Percentiles rank a stretch among this genome's conserved stretches.
These are phyloP conservation scores for Sphaerulina vaccinii DNA, from an alignment of 2,329 filamentous ascomycete genomes.

Conservation along the genomic window DNA sequence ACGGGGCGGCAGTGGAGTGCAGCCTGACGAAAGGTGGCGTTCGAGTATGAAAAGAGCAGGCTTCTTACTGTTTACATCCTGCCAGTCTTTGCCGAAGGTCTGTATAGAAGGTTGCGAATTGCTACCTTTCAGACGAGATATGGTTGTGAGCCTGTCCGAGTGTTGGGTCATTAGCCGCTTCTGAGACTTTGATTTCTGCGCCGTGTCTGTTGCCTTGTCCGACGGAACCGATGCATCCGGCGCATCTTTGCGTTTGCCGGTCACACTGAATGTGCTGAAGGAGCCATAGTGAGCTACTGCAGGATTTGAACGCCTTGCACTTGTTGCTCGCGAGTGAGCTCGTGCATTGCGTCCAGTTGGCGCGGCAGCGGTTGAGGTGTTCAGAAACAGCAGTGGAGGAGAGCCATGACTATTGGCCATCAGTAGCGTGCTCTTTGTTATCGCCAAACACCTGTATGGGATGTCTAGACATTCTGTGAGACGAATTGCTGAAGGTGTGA, in stretches of 20 bases:
- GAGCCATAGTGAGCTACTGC: constrained; percentile 9
- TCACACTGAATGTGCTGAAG: constrained; percentile 8
- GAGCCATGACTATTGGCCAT: constrained; percentile 1
- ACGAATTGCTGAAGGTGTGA: too few species aligned
- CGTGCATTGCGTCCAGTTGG: constrained; percentile 16
- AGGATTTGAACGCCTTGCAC: constrained; percentile 9
- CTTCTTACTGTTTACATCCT: background rate
- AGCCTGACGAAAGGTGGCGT: constrained; percentile 4
- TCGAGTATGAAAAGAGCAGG: constrained; percentile 9
- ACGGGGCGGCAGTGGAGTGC: constrained; percentile 10
- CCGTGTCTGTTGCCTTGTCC: background rate
- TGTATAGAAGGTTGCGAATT: background rate
- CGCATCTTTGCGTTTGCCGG: background rate
- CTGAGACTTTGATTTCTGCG: too few species aligned
- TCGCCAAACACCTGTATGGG: too few species aligned
- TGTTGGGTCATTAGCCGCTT: background rate
- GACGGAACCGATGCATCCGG: background rate
- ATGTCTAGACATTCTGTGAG: background rate
- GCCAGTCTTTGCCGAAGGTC: background rate
- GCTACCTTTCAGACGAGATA: background rate
- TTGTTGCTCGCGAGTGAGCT: constrained; percentile 10
- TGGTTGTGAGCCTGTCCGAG: background rate
- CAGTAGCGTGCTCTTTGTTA: background rate
- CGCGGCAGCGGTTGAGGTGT: constrained; percentile 7
- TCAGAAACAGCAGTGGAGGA: constrained; percentile 14